Percentiles rank a stretch among this genome's conserved stretches.
Evolutionary conservation across 306 rosid genomes (phyloP).

Genomic region (Datisca glomerata): DNA sequence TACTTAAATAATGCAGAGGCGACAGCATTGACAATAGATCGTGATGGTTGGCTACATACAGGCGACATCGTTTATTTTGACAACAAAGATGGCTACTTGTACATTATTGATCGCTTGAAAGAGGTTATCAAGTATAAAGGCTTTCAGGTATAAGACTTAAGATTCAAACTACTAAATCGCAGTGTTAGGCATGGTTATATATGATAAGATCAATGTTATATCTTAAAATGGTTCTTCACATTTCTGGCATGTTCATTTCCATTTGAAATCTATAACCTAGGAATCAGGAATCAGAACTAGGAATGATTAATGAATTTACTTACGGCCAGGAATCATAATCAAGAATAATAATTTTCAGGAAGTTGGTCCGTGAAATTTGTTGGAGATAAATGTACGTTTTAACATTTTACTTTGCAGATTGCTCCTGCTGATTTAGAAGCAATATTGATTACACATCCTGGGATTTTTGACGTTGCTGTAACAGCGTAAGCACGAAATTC

Average conservation of each 20-base stretch:
- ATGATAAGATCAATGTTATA: no score
- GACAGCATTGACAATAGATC: conserved; percentile 49
- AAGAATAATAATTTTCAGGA: no score
- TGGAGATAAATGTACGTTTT: neutral
- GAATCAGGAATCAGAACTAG: no score
- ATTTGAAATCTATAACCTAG: no score
- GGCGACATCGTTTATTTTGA: conserved; percentile 72
- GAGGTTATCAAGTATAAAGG: conserved; percentile 90
- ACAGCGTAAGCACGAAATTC: conserved; percentile 25
- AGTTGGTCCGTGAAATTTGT: neutral
- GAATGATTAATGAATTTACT: no score
- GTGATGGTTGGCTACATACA: conserved; percentile 67
- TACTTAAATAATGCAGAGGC: conserved; percentile 63
- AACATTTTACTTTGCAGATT: conserved; percentile 14
- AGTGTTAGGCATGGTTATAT: neutral
- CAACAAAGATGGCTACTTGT: conserved; percentile 52
- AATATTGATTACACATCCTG: conserved; percentile 29
- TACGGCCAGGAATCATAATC: no score
- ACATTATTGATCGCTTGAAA: conserved; percentile 67
- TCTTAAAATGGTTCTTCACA: no score
- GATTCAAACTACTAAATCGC: no score
- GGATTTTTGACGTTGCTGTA: conserved; percentile 32
- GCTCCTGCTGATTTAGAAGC: conserved; percentile 43
- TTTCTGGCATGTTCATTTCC: no score
- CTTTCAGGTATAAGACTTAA: conserved; percentile 46